Evolutionary conservation across 1,284 basidiomycete species (phyloP), one percentile per base, ranked within the genome.

Genomic region (Sanguinoderma infundibulare): DNA sequence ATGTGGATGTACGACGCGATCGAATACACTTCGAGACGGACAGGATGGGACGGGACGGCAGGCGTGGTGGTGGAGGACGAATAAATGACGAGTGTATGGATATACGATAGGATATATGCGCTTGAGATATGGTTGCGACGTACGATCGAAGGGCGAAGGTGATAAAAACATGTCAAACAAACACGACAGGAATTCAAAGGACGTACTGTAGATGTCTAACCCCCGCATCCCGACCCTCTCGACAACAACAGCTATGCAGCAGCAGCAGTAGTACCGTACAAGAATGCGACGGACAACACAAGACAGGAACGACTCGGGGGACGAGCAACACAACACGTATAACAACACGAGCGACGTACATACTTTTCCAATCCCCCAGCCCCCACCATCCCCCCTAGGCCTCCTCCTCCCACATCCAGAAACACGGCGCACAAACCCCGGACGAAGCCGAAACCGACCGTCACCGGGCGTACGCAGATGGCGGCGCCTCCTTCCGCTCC

Each of bases 401-500:
- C n/a, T n/a, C n/a, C n/a, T n/a, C n/a, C n/a, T n/a, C n/a, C n/a
- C n/a, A n/a, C n/a, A n/a, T n/a, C n/a, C n/a, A n/a, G n/a, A n/a
- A n/a, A n/a, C n/a, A n/a, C n/a, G n/a, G n/a, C n/a, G n/a, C n/a
- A n/a, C n/a, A n/a, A n/a, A n/a, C n/a, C n/a, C n/a, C n/a, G n/a
- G n/a, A n/a, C n/a, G n/a, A n/a, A n/a, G n/a, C n/a, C n/a, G n/a
- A n/a, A n/a, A n/a, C n/a, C n/a, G n/a, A n/a, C n/a, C n/a, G 7
- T 54, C 24, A 55, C 9, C 62, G 62, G 51, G 56, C 52, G 26
- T 64, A 67, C 28, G 65, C 30, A 28, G 57, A 53, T 44, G 64
- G 57, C 52, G 62, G 60, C 40, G 52, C 32, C n/a, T 64, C 39
- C 26, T 73, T 70, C 63, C 69, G 70, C 53, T 75, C 73, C 60